Evolutionary conservation across 2,329 filamentous ascomycete species (phyloP), one percentile per base, ranked within the genome.

Genomic region (Pseudocercospora crystallina): DNA sequence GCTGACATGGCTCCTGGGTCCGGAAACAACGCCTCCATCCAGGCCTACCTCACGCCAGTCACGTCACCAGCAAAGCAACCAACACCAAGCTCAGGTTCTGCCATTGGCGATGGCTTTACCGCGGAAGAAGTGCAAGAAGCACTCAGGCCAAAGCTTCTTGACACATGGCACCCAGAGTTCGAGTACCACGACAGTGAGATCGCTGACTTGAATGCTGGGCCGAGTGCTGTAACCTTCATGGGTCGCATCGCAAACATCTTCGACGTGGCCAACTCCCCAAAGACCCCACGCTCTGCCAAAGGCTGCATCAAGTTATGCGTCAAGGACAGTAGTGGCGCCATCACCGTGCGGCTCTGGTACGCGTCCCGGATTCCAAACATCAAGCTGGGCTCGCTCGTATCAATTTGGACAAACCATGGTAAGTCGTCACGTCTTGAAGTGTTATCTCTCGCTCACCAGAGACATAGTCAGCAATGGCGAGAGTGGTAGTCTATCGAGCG

Each of bases 241-340:
- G 82, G 82, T 1, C 71, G 82, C 26, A 64, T 85, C 10, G 78
- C 80, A 9, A 83, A 83, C 61, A 74, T 82, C 54, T 76, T 69
- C 41, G 70, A 79, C 29, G 66, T 73, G 5, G 60, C 63, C 9
- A 75, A 72, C 15, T 67, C 66, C 3, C 73, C 68, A 50, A 75
- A 72, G 54, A 71, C 67, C 34, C 71, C 75, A 32, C 66, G 64
- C 33, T 71, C 72, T 34, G 76, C 79, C 2, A 73, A 74, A 54
- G 77, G 78, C 11, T 80, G 75, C 60, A 67, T 82, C 49, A 78
- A 77, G 47, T 61, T 84, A 8, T 72, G 80, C 30, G 61, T 85
- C n/a, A 77, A 77, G 42, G 82, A 85, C 62, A 73, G 80, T 37
- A 76, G 73, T 0, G 81, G 74, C 2, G 76, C 74, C 2, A 73